These are phyloP conservation scores for Darksidea phi DNA, from an alignment of 495 filamentous ascomycete species.

Conservation along the genomic window DNA sequence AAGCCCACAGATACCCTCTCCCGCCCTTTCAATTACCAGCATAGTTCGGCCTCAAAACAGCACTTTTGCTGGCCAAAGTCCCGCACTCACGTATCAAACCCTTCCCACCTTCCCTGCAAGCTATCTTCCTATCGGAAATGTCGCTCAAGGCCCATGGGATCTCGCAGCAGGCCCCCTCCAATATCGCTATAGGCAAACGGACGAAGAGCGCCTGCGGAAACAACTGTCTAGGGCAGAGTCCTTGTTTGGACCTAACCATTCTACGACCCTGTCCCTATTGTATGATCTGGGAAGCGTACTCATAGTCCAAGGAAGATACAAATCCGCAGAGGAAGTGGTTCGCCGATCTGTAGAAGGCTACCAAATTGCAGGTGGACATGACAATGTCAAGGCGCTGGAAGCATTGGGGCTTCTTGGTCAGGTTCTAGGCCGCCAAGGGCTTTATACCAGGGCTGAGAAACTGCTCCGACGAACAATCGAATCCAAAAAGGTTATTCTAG, in stretches of 20 bases:
- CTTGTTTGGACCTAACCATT: neutral
- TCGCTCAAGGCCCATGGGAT: slow-evolving; percentile 8
- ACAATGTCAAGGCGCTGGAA: slow-evolving; percentile 10
- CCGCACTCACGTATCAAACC: slow-evolving; percentile 18
- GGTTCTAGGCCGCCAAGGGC: slow-evolving; percentile 19
- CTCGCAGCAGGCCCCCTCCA: slow-evolving; percentile 3
- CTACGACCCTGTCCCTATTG: slow-evolving; percentile 15
- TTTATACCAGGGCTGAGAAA: slow-evolving; percentile 22
- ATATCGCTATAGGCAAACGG: slow-evolving; percentile 25
- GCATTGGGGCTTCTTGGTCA: slow-evolving; percentile 23
- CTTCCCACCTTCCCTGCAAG: neutral
- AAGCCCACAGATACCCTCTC: slow-evolving; percentile 24
- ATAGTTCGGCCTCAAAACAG: slow-evolving; percentile 24
- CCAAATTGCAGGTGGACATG: slow-evolving; percentile 2
- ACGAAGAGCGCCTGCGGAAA: slow-evolving; percentile 25
- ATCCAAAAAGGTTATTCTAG: slow-evolving; percentile 8
- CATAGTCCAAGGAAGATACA: slow-evolving; percentile 30
- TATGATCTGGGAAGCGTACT: slow-evolving; percentile 18
- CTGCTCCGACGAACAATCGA: slow-evolving; percentile 12
- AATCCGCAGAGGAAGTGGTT: slow-evolving; percentile 24
- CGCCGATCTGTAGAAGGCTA: slow-evolving; percentile 20
- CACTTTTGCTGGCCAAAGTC: slow-evolving; percentile 32
- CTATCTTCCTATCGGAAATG: neutral
- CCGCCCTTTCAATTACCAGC: slow-evolving; percentile 31
- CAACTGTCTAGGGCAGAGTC: slow-evolving; percentile 20